These are phyloP conservation scores for Echeveria elegans DNA, from an alignment of 164 flowering plant genomes.

Conservation along the genomic window DNA sequence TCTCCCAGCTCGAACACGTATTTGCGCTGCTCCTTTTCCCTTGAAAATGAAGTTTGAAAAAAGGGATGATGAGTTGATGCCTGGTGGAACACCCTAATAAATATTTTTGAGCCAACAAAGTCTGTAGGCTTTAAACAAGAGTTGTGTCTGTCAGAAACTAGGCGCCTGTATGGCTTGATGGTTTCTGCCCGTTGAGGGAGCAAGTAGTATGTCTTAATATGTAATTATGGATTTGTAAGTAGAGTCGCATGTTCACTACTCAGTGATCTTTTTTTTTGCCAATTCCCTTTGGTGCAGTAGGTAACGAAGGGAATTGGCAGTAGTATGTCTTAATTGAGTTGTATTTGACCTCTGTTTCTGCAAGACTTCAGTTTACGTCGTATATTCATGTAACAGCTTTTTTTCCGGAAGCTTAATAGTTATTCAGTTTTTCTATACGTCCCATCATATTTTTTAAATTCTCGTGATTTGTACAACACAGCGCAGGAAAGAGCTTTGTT, in stretches of 20 bases:
- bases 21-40: neutral
- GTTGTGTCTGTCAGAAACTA: neutral
- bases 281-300: neutral
- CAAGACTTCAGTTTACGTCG: neutral
- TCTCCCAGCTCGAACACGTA: neutral
- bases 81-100: neutral
- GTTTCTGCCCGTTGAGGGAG: too few relatives aligned
- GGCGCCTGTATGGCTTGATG: too few relatives aligned
- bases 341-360: neutral
- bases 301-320: too few relatives aligned
- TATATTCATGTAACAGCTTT: neutral
- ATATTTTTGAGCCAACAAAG: neutral
- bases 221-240: neutral
- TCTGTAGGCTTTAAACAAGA: neutral
- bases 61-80: neutral
- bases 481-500: slow-evolving; percentile 99
- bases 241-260: neutral
- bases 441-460: slow-evolving; percentile 1
- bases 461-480: slow-evolving; percentile 30
- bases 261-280: neutral
- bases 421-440: neutral
- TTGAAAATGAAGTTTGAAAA: neutral
- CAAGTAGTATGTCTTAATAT: neutral
- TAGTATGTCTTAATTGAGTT: too few relatives aligned
- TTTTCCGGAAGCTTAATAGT: neutral